Evolutionary conservation across 2,329 filamentous ascomycete species (phyloP).

Genomic region (Claviceps sp.): DNA sequence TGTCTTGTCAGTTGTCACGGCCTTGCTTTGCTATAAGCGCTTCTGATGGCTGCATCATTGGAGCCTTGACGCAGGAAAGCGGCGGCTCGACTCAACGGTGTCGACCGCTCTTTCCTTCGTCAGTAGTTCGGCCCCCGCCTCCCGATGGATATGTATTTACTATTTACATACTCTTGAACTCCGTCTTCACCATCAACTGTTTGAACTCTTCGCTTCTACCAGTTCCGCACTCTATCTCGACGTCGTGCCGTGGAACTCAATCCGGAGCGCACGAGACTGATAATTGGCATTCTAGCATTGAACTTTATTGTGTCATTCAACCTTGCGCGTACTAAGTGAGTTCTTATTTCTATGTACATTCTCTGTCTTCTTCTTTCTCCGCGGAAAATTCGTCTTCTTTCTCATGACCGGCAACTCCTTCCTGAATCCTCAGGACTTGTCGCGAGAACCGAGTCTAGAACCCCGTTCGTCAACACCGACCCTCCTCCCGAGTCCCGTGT

Average conservation of each 20-base stretch:
- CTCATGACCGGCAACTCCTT: no score
- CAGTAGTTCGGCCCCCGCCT: background rate
- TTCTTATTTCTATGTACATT: no score
- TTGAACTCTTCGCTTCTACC: background rate
- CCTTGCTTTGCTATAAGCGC: background rate
- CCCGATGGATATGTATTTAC: background rate
- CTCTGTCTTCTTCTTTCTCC: no score
- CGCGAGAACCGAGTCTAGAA: no score
- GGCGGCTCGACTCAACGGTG: background rate
- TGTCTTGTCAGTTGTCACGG: background rate
- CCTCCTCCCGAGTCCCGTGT: background rate
- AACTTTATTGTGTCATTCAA: no score
- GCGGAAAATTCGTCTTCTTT: no score
- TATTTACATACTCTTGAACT: background rate
- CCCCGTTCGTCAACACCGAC: no score
- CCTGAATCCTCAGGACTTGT: no score
- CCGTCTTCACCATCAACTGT: background rate
- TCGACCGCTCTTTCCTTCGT: constrained; percentile 1
- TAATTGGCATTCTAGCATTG: no score
- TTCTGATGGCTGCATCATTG: background rate
- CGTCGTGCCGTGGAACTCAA: background rate
- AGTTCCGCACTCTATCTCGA: background rate
- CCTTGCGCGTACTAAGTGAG: no score
- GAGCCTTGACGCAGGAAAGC: background rate
- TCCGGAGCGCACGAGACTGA: background rate